Percentiles rank a stretch among this genome's conserved stretches.
Evolutionary conservation across 208 protist genomes (phyloP).

Genomic region (Trypanosoma boissoni): DNA sequence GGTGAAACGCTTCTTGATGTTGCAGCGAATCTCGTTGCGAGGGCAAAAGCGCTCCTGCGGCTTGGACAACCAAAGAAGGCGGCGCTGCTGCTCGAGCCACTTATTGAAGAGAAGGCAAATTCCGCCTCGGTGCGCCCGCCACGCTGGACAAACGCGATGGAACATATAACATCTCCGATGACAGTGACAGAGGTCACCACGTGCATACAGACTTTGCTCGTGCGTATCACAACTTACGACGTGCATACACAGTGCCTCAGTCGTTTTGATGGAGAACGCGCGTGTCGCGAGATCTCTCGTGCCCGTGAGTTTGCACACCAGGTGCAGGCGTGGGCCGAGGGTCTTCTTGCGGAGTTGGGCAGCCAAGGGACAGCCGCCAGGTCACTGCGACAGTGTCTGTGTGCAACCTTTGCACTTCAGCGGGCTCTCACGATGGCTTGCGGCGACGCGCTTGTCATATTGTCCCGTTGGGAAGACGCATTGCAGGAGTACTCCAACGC

Average conservation of each 20-base stretch:
- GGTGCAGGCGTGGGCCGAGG: constrained; percentile 11
- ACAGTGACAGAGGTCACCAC: constrained; percentile 66
- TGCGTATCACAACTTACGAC: constrained; percentile 71
- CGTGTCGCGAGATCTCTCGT: constrained; percentile 42
- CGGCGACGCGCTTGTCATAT: constrained; percentile 59
- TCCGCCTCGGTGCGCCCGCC: constrained; percentile 66
- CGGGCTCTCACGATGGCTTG: constrained; percentile 61
- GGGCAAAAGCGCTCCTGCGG: constrained; percentile 64
- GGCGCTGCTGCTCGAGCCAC: constrained; percentile 75
- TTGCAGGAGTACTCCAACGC: constrained; percentile 76
- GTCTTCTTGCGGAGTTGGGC: not conserved
- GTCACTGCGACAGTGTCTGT: not conserved
- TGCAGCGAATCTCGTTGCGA: constrained; percentile 66
- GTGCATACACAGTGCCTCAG: constrained; percentile 79
- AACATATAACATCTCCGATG: constrained; percentile 43
- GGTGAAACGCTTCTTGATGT: constrained; percentile 65
- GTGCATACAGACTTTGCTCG: constrained; percentile 56
- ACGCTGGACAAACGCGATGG: constrained; percentile 63
- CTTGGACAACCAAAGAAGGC: constrained; percentile 82
- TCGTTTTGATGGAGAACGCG: constrained; percentile 71
- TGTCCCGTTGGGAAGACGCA: constrained; percentile 72
- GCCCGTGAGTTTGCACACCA: constrained; percentile 11
- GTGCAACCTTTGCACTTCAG: constrained; percentile 10
- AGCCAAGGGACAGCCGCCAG: not conserved
- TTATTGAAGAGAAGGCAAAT: constrained; percentile 78